Base-by-base conservation (phyloP, 2,329 filamentous ascomycete genomes). In the Tolypocladium capitatum region DNA sequence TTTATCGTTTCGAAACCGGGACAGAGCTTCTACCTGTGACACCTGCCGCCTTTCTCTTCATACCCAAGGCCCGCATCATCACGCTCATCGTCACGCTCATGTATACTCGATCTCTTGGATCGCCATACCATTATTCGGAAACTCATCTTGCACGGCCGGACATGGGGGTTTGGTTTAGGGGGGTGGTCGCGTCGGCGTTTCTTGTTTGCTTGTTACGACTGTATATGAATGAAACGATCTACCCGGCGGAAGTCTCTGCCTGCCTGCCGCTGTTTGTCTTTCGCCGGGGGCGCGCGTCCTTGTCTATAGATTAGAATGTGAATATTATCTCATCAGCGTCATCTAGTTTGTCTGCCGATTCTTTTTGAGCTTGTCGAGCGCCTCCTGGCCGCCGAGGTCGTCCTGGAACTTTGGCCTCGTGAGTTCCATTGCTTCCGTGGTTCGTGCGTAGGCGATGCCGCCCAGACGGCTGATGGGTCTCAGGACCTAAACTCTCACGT, bases 391-490 rank as follows among this genome's bases (percentile, higher is more conserved):
- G 11, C 72, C 70, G 6, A 74, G 44, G 51, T 79, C 73, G 59
- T 69, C 70, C 40, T 70, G 66, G 52, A 74, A 83, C 51, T 75
- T 73, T 0, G 75, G 81, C 36, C 84, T 71, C 6, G 75, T 78
- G 24, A 95, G 65, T 70, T 95, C 89, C 27, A 87, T 68, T 0
- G 70, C 83, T 52, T 90, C 80, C 0, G 76, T 81, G 0, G 76
- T 70, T 40, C 89, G 75, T 0, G 75, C 84, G 62, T 95, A 97
- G 0, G 84, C 84, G 56, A 96, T 94, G 2, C 91, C 91, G 27
- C 91, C 91, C 24, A 96, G 59, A 34, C 91, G 78, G 53, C 79
- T 80, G 16, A 95, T 74, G 0, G 91, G 88, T 52, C 78, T 78
- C 48, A 96, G 67, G 9, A 94, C 73, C 68, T 82, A 38, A 8